These are phyloP conservation scores for Malbranchea cinnamomea DNA, from an alignment of 2,329 filamentous ascomycete species.

Conservation along the genomic window DNA sequence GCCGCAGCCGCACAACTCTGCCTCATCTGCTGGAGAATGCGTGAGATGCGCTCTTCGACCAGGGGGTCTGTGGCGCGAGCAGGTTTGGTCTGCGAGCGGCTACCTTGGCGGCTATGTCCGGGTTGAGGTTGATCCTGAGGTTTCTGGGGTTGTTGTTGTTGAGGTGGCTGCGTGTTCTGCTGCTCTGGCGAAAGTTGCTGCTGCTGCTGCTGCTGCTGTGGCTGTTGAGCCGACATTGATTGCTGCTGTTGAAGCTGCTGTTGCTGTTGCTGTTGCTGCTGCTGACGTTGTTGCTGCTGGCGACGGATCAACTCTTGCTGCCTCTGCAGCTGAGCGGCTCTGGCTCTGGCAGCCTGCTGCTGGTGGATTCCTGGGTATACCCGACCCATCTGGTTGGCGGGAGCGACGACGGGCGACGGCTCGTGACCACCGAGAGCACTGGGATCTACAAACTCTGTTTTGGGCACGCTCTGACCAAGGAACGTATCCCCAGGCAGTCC, in stretches of 20 bases:
- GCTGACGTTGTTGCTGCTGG: constrained; percentile 35
- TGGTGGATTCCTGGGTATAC: constrained; percentile 92
- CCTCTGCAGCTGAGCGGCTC: constrained; percentile 52
- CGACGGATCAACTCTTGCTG: constrained; percentile 46
- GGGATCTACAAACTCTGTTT: constrained; percentile 54
- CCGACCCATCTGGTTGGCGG: constrained; percentile 48
- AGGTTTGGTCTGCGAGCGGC: constrained; percentile 17
- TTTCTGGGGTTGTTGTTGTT: constrained; percentile 25
- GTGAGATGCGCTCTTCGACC: constrained; percentile 85
- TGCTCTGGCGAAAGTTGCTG: constrained; percentile 16
- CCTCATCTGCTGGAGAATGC: constrained; percentile 83
- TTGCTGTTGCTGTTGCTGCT: constrained; percentile 31
- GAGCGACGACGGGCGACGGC: constrained; percentile 34
- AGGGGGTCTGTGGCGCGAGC: constrained; percentile 44
- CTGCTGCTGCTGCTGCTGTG: constrained; percentile 9
- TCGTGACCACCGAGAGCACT: constrained; percentile 53
- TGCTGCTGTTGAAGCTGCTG: constrained; percentile 29
- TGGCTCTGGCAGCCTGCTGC: constrained; percentile 65
- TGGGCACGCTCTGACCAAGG: constrained; percentile 16
- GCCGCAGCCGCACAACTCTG: constrained; percentile 48
- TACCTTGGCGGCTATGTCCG: constrained; percentile 16
- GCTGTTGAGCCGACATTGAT: too few relatives aligned
- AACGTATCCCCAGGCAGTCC: constrained; percentile 45
- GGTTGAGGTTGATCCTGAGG: constrained; percentile 10
- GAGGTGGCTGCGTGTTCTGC: too few relatives aligned